Base-by-base conservation (phyloP, 352 stramenopile species). In the Paralagenidium karlingii region DNA sequence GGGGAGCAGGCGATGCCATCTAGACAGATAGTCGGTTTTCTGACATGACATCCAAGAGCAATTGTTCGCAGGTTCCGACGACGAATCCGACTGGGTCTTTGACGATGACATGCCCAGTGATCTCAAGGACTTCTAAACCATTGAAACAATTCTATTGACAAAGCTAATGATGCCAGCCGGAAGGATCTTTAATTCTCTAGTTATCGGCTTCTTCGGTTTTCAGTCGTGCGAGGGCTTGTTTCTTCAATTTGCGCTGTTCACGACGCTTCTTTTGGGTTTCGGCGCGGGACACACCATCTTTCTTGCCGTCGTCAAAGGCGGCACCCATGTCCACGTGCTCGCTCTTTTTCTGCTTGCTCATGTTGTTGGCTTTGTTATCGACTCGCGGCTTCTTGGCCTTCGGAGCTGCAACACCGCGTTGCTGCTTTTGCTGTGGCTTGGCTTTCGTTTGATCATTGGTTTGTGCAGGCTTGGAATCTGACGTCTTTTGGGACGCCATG, bases 281-380 rank as follows among this genome's bases (percentile, higher is more conserved):
- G 29, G 77, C 63, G 26, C 70, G 64, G 37, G 65, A 68, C 12
- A 78, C 49, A 19, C 58, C 58, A 12, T 38, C 40, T 13, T 63
- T 66, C 34, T 55, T 60, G 9, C 49, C 32, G n/a, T 53, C 61
- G 48, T 88, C 69, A 36, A 84, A 88, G 3, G 74, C 68, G 19
- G 65, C 63, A 8, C 74, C 74, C 74, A 87, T 84, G 53, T 87
- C 74, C 20, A 87, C 40, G 29, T 66, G 64, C 46, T 83, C 69
- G 28, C 53, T 48, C 24, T 42, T 27, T 15, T 41, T 19, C 3
- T 10, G 33, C 9, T n/a, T n/a, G 28, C 26, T 26, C 25, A 22
- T 8, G 8, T 22, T 7, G 10, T 13, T 15, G 16, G 21, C 25
- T n/a, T n/a, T n/a, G n/a, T n/a, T n/a, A n/a, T n/a, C n/a, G n/a